Conservation (phyloP, 495 filamentous ascomycete genomes). For the Stereocaulon alpinum region DNA sequence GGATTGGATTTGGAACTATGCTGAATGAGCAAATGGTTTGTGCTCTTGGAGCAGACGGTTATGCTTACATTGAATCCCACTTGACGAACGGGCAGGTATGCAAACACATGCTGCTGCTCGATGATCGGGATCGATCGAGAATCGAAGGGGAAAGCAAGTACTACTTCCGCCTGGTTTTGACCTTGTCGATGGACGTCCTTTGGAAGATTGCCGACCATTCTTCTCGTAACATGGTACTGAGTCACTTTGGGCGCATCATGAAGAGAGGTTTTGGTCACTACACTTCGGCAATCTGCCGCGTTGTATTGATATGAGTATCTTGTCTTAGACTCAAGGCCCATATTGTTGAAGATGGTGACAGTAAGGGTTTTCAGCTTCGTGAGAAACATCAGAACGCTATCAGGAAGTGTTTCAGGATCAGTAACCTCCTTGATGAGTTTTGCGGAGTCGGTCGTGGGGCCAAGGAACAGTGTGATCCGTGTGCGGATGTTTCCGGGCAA, state of each 20-base stretch:
- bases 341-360: background rate
- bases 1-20: conserved; percentile 39
- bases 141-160: conserved; percentile 34
- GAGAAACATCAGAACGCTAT: conserved; percentile 2
- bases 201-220: background rate
- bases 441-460: background rate
- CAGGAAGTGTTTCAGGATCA: background rate
- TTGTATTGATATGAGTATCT: background rate
- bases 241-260: background rate
- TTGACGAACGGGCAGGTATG: conserved; percentile 31
- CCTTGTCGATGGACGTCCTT: background rate
- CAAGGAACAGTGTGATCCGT: background rate
- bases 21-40: background rate
- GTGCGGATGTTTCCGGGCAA: background rate
- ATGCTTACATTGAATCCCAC: conserved; percentile 23
- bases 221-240: background rate
- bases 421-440: background rate
- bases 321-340: background rate
- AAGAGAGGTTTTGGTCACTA: background rate
- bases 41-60: background rate
- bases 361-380: background rate
- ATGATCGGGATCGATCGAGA: conserved; percentile 21
- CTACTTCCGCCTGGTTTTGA: conserved; percentile 21
- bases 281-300: background rate
- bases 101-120: conserved; percentile 26